These are phyloP conservation scores for Plectosphaerella cucumerina DNA, from an alignment of 2,329 filamentous ascomycete genomes.

Conservation along the genomic window DNA sequence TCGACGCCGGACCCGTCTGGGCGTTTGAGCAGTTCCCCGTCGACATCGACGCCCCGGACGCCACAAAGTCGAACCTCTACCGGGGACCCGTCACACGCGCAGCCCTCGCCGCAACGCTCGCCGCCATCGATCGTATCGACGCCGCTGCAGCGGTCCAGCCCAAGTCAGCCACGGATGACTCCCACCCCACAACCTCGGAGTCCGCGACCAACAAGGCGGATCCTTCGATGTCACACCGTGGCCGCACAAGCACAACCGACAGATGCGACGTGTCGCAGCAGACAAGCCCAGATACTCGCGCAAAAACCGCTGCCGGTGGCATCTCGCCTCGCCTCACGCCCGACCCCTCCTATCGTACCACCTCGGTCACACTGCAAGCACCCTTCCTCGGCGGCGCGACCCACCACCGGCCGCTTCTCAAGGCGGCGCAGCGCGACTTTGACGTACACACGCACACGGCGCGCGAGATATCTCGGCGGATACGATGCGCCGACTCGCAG, in stretches of 20 bases:
- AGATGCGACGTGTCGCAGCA: slow-evolving; percentile 1
- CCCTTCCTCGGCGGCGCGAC: slow-evolving; percentile 32
- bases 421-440: slow-evolving; percentile 31
- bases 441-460: slow-evolving; percentile 26
- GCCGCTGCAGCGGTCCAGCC: slow-evolving; percentile 13
- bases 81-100: slow-evolving; percentile 31
- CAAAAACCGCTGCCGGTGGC: slow-evolving; percentile 5
- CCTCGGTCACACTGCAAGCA: slow-evolving; percentile 26
- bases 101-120: slow-evolving; percentile 28
- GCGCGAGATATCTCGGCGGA: slow-evolving; percentile 33
- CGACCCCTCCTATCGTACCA: slow-evolving; percentile 9
- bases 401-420: slow-evolving; percentile 31
- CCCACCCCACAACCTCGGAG: neutral
- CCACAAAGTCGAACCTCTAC: slow-evolving; percentile 37
- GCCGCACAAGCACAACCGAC: neutral
- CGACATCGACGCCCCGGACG: slow-evolving; percentile 30
- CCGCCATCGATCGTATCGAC: slow-evolving; percentile 31
- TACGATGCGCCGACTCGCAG: slow-evolving; percentile 35
- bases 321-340: slow-evolving; percentile 12
- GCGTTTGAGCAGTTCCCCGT: slow-evolving; percentile 36
- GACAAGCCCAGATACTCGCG: slow-evolving; percentile 2
- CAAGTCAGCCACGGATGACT: neutral
- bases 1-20: slow-evolving; percentile 39
- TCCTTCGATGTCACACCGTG: neutral
- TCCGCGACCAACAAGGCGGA: neutral